These are phyloP conservation scores for Eragrostis tef DNA, from an alignment of 202 grass and related monocot species.

Conservation along the genomic window DNA sequence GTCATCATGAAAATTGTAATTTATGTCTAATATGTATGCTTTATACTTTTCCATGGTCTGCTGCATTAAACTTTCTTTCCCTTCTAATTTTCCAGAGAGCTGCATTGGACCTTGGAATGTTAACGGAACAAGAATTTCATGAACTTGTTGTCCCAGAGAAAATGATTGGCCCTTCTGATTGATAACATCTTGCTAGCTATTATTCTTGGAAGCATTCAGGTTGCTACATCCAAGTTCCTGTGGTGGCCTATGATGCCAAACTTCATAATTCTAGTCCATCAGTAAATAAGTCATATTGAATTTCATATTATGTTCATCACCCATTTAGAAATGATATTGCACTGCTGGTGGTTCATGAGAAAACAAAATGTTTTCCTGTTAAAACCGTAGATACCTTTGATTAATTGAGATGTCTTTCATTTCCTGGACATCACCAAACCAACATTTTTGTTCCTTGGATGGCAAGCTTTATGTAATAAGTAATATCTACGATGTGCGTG, in stretches of 20 bases:
- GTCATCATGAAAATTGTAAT: conserved; percentile 26
- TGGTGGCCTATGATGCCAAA: conserved; percentile 5
- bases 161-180: conserved; percentile 87
- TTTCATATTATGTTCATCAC: conserved; percentile 10
- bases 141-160: conserved; percentile 91
- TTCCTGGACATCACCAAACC: not conserved
- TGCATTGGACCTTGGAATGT: conserved; percentile 75
- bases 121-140: conserved; percentile 89
- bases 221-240: not conserved
- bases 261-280: conserved; percentile 4
- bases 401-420: not conserved
- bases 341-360: conserved; percentile 14
- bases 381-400: conserved; percentile 17
- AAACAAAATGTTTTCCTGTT: conserved; percentile 17
- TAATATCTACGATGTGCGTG: conserved; percentile 6
- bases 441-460: not conserved
- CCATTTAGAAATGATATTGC: conserved; percentile 51
- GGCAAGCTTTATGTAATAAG: conserved; percentile 31
- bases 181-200: conserved; percentile 32
- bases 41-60: not conserved
- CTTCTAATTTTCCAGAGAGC: conserved; percentile 65
- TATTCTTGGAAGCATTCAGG: conserved; percentile 34
- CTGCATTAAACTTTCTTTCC: conserved; percentile 5
- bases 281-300: conserved; percentile 47
- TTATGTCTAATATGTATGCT: not conserved